Percentiles rank a stretch among this genome's conserved stretches.
phyloP scores from a whole-genome alignment of 192 early-diverging fungal species.

The Podila clonocystis region DNA sequence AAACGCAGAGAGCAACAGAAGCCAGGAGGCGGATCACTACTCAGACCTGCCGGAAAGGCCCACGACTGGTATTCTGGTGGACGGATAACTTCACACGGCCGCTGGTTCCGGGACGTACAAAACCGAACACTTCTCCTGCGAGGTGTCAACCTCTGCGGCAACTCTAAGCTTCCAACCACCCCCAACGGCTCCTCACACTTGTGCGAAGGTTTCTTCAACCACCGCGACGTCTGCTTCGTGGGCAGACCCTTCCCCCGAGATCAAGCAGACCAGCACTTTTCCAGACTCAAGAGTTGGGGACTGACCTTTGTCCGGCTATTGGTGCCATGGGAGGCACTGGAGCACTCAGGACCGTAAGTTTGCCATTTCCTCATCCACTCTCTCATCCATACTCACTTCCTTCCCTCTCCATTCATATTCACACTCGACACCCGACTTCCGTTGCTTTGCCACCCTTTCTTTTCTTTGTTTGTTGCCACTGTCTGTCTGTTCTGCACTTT shows the following conservation, averaged over 20 bases:
- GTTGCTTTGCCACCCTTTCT: too few relatives aligned
- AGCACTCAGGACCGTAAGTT: constrained; percentile 76
- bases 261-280: constrained; percentile 81
- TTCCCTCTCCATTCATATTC: not conserved
- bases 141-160: constrained; percentile 84
- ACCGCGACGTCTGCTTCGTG: constrained; percentile 79
- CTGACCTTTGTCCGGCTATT: constrained; percentile 81
- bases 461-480: too few relatives aligned
- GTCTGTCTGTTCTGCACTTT: too few relatives aligned
- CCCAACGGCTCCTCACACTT: constrained; percentile 73
- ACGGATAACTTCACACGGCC: constrained; percentile 41
- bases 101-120: constrained; percentile 62
- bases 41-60: constrained; percentile 41
- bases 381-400: not conserved
- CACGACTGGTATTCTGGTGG: constrained; percentile 53
- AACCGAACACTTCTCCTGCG: constrained; percentile 71
- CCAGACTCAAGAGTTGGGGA: constrained; percentile 79
- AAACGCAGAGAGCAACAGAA: not conserved
- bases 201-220: constrained; percentile 72
- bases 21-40: constrained; percentile 29
- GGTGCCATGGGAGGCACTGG: constrained; percentile 86
- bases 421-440: not conserved
- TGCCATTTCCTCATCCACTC: not conserved
- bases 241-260: constrained; percentile 79
- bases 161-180: constrained; percentile 77